Conservation (phyloP, 1,284 basidiomycete species). For the Pulchroboletus neoregius region DNA sequence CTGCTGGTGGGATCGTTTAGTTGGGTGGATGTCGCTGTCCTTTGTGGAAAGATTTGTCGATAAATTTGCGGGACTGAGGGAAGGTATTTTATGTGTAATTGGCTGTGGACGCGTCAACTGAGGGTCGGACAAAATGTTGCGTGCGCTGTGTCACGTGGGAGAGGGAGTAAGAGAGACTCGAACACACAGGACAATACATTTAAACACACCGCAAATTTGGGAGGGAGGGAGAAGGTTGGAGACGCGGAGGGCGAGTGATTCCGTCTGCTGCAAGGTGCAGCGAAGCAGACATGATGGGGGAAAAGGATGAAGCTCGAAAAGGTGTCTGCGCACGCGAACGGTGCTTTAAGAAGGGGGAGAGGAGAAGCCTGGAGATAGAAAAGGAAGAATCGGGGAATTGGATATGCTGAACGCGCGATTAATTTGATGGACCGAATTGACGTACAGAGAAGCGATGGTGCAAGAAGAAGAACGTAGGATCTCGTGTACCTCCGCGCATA, state of each 20-base stretch:
- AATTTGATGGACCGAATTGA: slow-evolving; percentile 34
- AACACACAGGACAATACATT: neutral
- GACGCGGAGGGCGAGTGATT: slow-evolving; percentile 40
- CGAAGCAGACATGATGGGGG: slow-evolving; percentile 32
- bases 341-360: slow-evolving; percentile 34
- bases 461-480: slow-evolving; percentile 25
- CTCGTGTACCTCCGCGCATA: slow-evolving; percentile 27
- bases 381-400: slow-evolving; percentile 33
- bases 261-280: slow-evolving; percentile 23
- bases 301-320: slow-evolving; percentile 31
- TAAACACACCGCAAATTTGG: slow-evolving; percentile 52
- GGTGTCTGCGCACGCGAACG: slow-evolving; percentile 23
- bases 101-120: slow-evolving; percentile 34
- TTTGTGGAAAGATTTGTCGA: slow-evolving; percentile 15
- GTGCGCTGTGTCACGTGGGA: slow-evolving; percentile 22
- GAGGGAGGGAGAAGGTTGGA: slow-evolving; percentile 58
- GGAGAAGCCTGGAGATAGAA: slow-evolving; percentile 32
- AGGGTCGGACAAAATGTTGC: slow-evolving; percentile 33
- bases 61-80: slow-evolving; percentile 13
- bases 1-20: slow-evolving; percentile 26
- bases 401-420: slow-evolving; percentile 32
- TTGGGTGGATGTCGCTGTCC: slow-evolving; percentile 18
- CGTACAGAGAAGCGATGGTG: slow-evolving; percentile 36
- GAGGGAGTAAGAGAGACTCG: slow-evolving; percentile 11
- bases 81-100: slow-evolving; percentile 14